Percentiles rank a stretch among this genome's conserved stretches.
Conservation (phyloP, 2,329 filamentous ascomycete species). For the Cercospora sp. region DNA sequence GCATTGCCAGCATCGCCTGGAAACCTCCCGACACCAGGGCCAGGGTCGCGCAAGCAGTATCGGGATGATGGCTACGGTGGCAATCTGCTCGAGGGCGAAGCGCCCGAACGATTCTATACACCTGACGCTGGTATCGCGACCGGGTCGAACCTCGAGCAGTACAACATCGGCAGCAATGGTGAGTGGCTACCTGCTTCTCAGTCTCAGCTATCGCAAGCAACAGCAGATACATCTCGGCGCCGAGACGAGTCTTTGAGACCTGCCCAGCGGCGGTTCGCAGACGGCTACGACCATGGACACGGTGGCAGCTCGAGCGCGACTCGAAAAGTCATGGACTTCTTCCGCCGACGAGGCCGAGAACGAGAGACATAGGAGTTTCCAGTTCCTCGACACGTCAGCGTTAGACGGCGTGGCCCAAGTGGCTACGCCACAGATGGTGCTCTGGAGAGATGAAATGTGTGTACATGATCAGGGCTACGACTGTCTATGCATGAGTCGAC, state of each 20-base stretch:
- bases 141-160: slow-evolving; percentile 24
- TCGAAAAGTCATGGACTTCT: slow-evolving; percentile 97
- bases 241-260: slow-evolving; percentile 59
- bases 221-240: slow-evolving; percentile 36
- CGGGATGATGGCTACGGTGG: slow-evolving; percentile 37
- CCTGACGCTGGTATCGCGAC: slow-evolving; percentile 26
- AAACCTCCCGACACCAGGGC: slow-evolving; percentile 21
- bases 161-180: slow-evolving; percentile 38
- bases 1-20: slow-evolving; percentile 31
- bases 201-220: slow-evolving; percentile 40
- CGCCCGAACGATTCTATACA: slow-evolving; percentile 37
- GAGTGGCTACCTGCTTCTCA: slow-evolving; percentile 33
- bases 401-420: not conserved
- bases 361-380: slow-evolving; percentile 30
- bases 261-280: slow-evolving; percentile 79
- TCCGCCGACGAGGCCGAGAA: slow-evolving; percentile 78
- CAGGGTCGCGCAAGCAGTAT: slow-evolving; percentile 35
- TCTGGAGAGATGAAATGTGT: not conserved
- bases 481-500: not conserved
- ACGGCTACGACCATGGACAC: slow-evolving; percentile 79
- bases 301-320: slow-evolving; percentile 84
- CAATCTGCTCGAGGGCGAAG: slow-evolving; percentile 28
- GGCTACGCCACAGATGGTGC: slow-evolving; percentile 12
- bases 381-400: slow-evolving; percentile 20
- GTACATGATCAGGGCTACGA: not conserved